Base-by-base conservation (phyloP, 2,329 filamentous ascomycete species). In the Neofusicoccum ribis region DNA sequence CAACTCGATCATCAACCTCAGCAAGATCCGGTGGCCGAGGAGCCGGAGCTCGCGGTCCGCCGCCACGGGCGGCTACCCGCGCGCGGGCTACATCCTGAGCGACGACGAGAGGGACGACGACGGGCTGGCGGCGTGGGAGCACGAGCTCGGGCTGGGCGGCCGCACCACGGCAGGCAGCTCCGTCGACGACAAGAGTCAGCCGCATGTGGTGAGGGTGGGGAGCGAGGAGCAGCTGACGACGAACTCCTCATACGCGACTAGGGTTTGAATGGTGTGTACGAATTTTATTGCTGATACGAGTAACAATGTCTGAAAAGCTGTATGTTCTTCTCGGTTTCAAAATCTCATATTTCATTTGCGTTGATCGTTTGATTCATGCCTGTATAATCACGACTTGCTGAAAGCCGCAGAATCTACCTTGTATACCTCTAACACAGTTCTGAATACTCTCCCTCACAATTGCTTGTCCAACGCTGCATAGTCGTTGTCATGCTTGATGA, bases 401-500 rank as follows among this genome's bases (percentile, higher is more conserved):
- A 31, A 31, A 31, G 27, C 27, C 27, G 27, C 27, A 31, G 27
- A 31, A 31, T 31, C 27, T 31, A 31, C 6, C 27, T 31, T 31
- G 27, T 5, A 31, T 5, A 31, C 27, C 6, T 31, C 5, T 31
- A 31, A 5, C 27, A 31, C 27, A 31, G 5, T 31, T 31, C 27
- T 31, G 5, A 7, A 31, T 5, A 31, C 0, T 31, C 27, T 7
- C 12, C 8, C 37, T 5, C 17, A 52, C 31, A 36, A 15, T 14
- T 37, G n/a, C n/a, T 8, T 23, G 27, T 60, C 63, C 37, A 31
- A 31, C 27, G 27, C 27, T 1, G 27, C 27, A 31, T 7, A 31
- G 27, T 31, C 27, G 27, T 31, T 31, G 5, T 31, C 27, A 31
- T 49, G 27, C 54, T 61, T 73, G 27, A 76, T 73, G 2, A 75